phyloP scores from a whole-genome alignment of 2,329 filamentous ascomycete species.

The Gaeumannomyces tritici region DNA sequence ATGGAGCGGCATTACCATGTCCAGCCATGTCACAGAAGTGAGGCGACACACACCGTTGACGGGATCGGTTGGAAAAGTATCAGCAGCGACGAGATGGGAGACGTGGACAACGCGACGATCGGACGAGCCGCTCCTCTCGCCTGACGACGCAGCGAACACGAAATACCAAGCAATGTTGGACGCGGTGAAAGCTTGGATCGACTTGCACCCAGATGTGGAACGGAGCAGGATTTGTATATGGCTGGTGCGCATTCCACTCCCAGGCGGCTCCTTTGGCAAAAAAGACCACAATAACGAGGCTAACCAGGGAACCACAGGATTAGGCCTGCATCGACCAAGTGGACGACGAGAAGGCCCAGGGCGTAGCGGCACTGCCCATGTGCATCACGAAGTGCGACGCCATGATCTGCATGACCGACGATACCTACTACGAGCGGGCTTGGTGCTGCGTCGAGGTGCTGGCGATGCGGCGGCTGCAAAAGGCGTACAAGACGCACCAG shows the following conservation, averaged over 20 bases:
- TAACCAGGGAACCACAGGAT: conserved; percentile 13
- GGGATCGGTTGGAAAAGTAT: too few species aligned
- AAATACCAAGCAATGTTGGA: conserved; percentile 21
- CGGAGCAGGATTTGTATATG: conserved; percentile 15
- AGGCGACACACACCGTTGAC: conserved; percentile 21
- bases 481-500: conserved; percentile 17
- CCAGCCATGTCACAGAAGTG: conserved; percentile 4
- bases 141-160: conserved; percentile 20
- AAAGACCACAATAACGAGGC: too few species aligned
- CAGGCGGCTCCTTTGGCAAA: too few species aligned
- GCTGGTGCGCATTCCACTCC: conserved; percentile 14
- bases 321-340: conserved; percentile 26
- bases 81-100: too few species aligned
- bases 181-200: conserved; percentile 18
- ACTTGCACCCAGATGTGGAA: conserved; percentile 13
- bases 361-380: conserved; percentile 24
- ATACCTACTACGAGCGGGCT: conserved; percentile 22
- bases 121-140: conserved; percentile 8
- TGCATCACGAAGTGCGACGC: conserved; percentile 27
- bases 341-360: conserved; percentile 15
- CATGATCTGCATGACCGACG: conserved; percentile 26
- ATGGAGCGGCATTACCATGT: conserved; percentile 18
- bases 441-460: conserved; percentile 27
- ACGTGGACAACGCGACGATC: conserved; percentile 17
- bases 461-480: conserved; percentile 20